Evolutionary conservation across 164 flowering plant genomes (phyloP).

Genomic region (Sextonia rubra): DNA sequence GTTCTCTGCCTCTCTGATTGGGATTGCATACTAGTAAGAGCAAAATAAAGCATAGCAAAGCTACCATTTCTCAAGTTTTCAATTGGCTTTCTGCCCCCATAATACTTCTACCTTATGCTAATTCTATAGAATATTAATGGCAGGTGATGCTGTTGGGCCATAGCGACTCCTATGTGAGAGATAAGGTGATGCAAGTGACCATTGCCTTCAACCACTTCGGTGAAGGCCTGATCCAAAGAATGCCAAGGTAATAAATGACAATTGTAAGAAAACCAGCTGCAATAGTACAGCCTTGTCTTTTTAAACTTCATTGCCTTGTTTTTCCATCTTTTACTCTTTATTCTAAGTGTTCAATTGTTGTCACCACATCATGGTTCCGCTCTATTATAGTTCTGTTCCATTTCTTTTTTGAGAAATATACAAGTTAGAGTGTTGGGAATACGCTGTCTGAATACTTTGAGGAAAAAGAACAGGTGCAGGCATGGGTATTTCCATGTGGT

Average conservation of each 20-base stretch:
- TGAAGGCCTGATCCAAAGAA: conserved; percentile 91
- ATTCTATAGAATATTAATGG: background rate
- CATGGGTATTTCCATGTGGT: conserved; percentile 95
- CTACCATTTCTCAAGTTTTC: no score
- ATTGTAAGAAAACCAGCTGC: background rate
- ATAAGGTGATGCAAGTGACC: conserved; percentile 95
- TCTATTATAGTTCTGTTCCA: no score
- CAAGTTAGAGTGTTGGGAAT: background rate
- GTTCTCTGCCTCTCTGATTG: no score
- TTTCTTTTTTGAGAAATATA: background rate
- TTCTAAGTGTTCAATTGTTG: background rate
- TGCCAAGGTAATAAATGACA: conserved; percentile 71
- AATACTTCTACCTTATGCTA: background rate
- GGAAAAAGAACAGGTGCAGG: conserved; percentile 50
- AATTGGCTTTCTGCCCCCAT: no score
- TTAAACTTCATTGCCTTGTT: background rate
- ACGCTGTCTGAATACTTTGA: background rate
- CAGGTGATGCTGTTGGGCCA: conserved; percentile 97
- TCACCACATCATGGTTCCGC: background rate
- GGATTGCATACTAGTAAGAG: no score
- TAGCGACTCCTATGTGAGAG: conserved; percentile 73
- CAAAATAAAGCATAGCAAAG: no score
- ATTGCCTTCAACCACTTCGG: conserved; percentile 98
- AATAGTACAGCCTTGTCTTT: background rate
- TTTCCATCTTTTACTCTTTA: background rate